phyloP scores from a whole-genome alignment of 1,139 yeast genomes.

The Kodamaea derodonti region DNA sequence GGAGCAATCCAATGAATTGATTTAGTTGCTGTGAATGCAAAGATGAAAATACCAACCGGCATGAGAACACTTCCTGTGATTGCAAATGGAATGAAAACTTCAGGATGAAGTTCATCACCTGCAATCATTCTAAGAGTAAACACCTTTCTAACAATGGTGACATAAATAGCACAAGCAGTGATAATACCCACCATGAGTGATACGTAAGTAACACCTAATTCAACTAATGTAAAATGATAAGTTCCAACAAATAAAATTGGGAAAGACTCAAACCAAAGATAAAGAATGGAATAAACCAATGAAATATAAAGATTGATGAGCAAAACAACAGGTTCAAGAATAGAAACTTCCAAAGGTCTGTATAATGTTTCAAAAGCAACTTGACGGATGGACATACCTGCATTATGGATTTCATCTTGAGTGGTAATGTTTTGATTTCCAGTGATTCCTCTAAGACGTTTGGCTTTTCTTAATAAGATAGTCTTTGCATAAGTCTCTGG shows the following conservation, averaged over 20 bases:
- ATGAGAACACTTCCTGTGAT: slow-evolving; percentile 39
- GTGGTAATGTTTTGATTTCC: slow-evolving; percentile 28
- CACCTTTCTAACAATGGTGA: slow-evolving; percentile 17
- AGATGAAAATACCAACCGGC: slow-evolving; percentile 44
- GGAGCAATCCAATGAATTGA: slow-evolving; percentile 43
- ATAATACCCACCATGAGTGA: slow-evolving; percentile 43
- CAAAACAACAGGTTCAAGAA: slow-evolving; percentile 44
- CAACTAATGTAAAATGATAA: slow-evolving; percentile 44
- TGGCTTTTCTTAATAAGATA: slow-evolving; percentile 30
- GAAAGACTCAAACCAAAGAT: slow-evolving; percentile 59
- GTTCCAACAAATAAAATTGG: slow-evolving; percentile 49
- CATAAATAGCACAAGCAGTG: slow-evolving; percentile 22
- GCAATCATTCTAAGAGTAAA: slow-evolving; percentile 23
- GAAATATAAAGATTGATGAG: slow-evolving; percentile 48
- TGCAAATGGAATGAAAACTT: slow-evolving; percentile 39
- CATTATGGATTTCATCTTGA: slow-evolving; percentile 25
- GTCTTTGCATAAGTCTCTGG: slow-evolving; percentile 35
- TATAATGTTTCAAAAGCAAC: slow-evolving; percentile 40
- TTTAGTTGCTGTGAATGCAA: slow-evolving; percentile 47
- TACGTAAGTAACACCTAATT: slow-evolving; percentile 44
- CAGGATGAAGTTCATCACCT: slow-evolving; percentile 29
- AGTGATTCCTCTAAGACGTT: slow-evolving; percentile 31
- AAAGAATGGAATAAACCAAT: slow-evolving; percentile 49
- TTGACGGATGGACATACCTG: slow-evolving; percentile 16
- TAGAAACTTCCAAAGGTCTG: slow-evolving; percentile 43